Evolutionary conservation across 805 yeast species (phyloP), one percentile per base, ranked within the genome.

Genomic region (Kregervanrija pseudodelftensis): DNA sequence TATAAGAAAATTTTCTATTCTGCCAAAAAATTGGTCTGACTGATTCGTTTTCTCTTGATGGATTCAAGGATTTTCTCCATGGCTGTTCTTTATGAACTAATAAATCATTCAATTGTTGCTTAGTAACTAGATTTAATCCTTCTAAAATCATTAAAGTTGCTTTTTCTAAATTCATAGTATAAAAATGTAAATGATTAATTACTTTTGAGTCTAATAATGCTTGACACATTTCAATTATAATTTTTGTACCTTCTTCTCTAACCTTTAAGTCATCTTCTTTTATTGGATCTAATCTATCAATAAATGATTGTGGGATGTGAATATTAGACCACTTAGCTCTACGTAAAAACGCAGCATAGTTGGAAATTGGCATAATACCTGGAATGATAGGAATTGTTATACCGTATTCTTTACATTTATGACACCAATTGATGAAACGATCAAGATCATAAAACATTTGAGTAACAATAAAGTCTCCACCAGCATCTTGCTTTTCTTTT

Each of bases 311-410:
- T 3, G 99, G 99, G 47, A 93, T 74, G 36, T 74, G 65, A 55
- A 93, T 82, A 58, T 85, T 84, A 48, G 95, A 88, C 99, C 99
- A 93, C 44, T 80, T 80, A 14, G 96, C 96, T 63, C 99, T 79
- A 69, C 99, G 82, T 50, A 89, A 65, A 62, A 93, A 93, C 3
- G 96, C 80, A 22, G 95, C 85, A 66, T 91, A 90, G 3, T 96
- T 87, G n/a, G 95, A 81, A 47, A 93, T 90, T 16, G 99, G 99
- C 99, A 93, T 93, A 64, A 93, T 89, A 11, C 99, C 99, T 1
- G 99, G 99, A 48, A 93, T 82, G 52, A 93, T 85, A 30, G 98
- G 98, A 43, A 86, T 80, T 35, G 72, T 71, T 51, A 93, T 76
- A 16, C 96, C 97, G 16, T 70, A 69, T 16, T 72, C 79, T 53